phyloP scores from a whole-genome alignment of 768 basidiomycete genomes.

The Termitomyces sp. region DNA sequence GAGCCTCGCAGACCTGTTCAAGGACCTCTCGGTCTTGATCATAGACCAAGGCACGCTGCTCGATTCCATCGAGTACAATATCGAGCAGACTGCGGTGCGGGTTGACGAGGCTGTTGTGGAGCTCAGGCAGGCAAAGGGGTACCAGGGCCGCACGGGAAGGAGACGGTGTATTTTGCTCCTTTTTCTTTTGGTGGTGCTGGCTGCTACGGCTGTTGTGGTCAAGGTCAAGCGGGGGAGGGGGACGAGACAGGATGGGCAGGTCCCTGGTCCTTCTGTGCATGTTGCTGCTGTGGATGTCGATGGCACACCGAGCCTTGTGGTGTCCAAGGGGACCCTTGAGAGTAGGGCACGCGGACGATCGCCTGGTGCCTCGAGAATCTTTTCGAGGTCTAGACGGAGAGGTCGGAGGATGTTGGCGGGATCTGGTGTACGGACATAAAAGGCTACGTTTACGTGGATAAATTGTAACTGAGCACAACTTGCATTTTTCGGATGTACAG shows the following conservation, averaged over 20 bases:
- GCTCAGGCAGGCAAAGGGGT: constrained; percentile 74
- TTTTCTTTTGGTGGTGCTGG: constrained; percentile 81
- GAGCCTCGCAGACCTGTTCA: constrained; percentile 90
- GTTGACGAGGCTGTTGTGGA: constrained; percentile 83
- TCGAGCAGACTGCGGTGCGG: constrained; percentile 83
- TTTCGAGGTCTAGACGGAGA: constrained; percentile 7
- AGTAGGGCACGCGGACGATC: constrained; percentile 3
- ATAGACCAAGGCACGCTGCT: constrained; percentile 98
- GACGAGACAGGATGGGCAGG: constrained; percentile 22
- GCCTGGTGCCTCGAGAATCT: constrained; percentile 8
- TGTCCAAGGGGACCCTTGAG: neutral
- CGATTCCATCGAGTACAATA: constrained; percentile 96
- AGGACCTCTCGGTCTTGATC: constrained; percentile 87
- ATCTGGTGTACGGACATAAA: constrained; percentile 8
- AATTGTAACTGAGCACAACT: too few species aligned
- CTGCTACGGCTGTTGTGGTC: constrained; percentile 85
- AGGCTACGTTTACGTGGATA: neutral
- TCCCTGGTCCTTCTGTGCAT: constrained; percentile 17
- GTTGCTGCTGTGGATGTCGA: neutral
- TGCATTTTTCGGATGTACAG: too few species aligned
- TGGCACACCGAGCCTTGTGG: neutral
- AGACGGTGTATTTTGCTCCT: constrained; percentile 92
- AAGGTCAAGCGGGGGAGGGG: constrained; percentile 65
- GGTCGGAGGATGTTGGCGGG: neutral
- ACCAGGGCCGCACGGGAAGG: constrained; percentile 91